A percentile compares a stretch with the other conserved stretches of the same genome.
Evolutionary conservation across 768 basidiomycete species (phyloP).

Genomic region (Amanita exitialis): DNA sequence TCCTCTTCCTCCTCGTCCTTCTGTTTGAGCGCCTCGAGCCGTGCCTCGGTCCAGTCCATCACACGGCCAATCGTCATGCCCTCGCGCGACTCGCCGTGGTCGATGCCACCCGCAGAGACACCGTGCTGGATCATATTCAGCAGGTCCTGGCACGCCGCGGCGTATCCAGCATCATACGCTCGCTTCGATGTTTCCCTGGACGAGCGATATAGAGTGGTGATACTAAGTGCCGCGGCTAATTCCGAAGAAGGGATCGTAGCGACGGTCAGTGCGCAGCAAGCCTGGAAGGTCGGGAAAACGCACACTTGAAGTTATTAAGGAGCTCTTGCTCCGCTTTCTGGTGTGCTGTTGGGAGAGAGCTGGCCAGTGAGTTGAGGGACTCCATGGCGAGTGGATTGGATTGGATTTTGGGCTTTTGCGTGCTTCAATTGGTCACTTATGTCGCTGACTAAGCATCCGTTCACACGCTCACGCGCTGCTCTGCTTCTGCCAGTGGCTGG

Average conservation of each 20-base stretch:
- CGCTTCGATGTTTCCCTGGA: constrained; percentile 69
- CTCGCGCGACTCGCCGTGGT: constrained; percentile 34
- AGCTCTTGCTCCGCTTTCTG: constrained; percentile 79
- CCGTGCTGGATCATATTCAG: constrained; percentile 78
- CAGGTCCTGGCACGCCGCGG: constrained; percentile 70
- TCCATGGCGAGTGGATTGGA: constrained; percentile 34
- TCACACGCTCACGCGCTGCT: no score
- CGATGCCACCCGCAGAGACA: constrained; percentile 51
- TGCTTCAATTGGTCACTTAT: neutral
- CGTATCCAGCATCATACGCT: constrained; percentile 76
- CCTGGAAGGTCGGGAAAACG: neutral
- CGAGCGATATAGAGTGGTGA: constrained; percentile 78
- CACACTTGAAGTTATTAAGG: constrained; percentile 75
- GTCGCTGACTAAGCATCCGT: neutral
- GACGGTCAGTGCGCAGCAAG: neutral
- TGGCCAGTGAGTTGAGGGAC: constrained; percentile 71
- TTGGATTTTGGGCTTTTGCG: neutral
- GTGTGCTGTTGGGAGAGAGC: constrained; percentile 59
- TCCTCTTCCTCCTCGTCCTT: constrained; percentile 79
- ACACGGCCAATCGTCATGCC: constrained; percentile 69
- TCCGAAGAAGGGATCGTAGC: neutral
- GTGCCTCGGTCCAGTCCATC: constrained; percentile 80
- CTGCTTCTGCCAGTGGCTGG: no score
- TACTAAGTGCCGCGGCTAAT: constrained; percentile 72
- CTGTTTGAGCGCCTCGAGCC: constrained; percentile 65